Conservation (phyloP, 1,139 yeast genomes). For the Geotrichum reessii region DNA sequence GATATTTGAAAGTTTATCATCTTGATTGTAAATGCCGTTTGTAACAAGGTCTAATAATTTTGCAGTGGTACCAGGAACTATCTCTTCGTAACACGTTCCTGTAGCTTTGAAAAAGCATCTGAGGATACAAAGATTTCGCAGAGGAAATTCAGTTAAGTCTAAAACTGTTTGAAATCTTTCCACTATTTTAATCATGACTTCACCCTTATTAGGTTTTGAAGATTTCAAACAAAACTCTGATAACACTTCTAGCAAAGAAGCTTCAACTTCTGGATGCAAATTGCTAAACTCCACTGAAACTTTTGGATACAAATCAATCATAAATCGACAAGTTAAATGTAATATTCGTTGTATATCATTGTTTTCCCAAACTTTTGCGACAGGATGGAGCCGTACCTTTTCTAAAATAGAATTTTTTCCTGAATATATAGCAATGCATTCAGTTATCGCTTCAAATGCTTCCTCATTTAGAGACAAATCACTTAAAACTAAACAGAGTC, state of each 20-base stretch:
- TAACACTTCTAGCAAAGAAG: constrained; percentile 13
- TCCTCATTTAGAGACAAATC: constrained; percentile 11
- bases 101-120: constrained; percentile 11
- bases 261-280: constrained; percentile 9
- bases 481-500: constrained; percentile 19
- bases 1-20: constrained; percentile 6
- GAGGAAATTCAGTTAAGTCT: constrained; percentile 12
- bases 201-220: constrained; percentile 6
- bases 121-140: constrained; percentile 10
- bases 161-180: constrained; percentile 4
- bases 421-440: constrained; percentile 13
- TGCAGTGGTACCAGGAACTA: not conserved
- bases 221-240: constrained; percentile 6
- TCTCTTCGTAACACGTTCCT: constrained; percentile 9
- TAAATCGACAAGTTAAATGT: constrained; percentile 3
- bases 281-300: constrained; percentile 11
- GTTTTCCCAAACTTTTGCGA: constrained; percentile 1
- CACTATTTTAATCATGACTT: constrained; percentile 6
- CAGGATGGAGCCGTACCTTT: constrained; percentile 2
- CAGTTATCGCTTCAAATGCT: constrained; percentile 11
- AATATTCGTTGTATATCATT: constrained; percentile 7
- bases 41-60: constrained; percentile 7
- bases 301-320: constrained; percentile 9
- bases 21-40: constrained; percentile 2
- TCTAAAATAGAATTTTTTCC: not conserved